These are phyloP conservation scores for Petasospora fabianii DNA, from an alignment of 1,139 yeast species.

Conservation along the genomic window DNA sequence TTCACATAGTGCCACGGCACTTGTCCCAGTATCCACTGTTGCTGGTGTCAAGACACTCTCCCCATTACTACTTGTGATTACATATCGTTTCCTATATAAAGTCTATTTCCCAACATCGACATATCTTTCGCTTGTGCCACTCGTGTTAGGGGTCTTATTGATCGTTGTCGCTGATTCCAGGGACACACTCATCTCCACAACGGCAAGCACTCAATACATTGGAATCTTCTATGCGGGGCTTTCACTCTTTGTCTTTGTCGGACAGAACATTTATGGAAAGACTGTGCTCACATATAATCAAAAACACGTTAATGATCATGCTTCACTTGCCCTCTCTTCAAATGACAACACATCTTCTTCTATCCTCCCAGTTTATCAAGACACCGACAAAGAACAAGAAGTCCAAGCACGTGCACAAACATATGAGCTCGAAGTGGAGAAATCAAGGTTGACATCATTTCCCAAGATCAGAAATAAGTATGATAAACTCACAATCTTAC, in stretches of 20 bases:
- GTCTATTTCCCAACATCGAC: conserved; percentile 54
- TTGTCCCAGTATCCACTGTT: conserved; percentile 89
- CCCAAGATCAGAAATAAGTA: conserved; percentile 34
- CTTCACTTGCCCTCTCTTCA: conserved; percentile 23
- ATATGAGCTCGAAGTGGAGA: conserved; percentile 18
- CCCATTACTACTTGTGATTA: conserved; percentile 79
- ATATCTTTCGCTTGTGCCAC: conserved; percentile 65
- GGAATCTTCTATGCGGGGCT: conserved; percentile 78
- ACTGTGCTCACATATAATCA: conserved; percentile 62
- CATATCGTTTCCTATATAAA: conserved; percentile 62
- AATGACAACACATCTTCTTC: conserved; percentile 11
- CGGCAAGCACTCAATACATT: conserved; percentile 40
- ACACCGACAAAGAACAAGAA: conserved; percentile 20
- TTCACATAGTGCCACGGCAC: conserved; percentile 84
- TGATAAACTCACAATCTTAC: conserved; percentile 83
- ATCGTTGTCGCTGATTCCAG: conserved; percentile 35
- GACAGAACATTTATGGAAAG: conserved; percentile 91
- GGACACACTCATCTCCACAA: conserved; percentile 29
- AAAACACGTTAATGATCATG: conserved; percentile 23
- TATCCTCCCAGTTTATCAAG: conserved; percentile 1
- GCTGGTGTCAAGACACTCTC: conserved; percentile 92
- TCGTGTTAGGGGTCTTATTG: conserved; percentile 59
- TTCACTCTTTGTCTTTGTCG: conserved; percentile 83
- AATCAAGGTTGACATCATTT: conserved; percentile 10
- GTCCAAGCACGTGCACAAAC: conserved; percentile 6